Base-by-base conservation (phyloP, 805 yeast species). In the Zygotorulaspora chibaensis region DNA sequence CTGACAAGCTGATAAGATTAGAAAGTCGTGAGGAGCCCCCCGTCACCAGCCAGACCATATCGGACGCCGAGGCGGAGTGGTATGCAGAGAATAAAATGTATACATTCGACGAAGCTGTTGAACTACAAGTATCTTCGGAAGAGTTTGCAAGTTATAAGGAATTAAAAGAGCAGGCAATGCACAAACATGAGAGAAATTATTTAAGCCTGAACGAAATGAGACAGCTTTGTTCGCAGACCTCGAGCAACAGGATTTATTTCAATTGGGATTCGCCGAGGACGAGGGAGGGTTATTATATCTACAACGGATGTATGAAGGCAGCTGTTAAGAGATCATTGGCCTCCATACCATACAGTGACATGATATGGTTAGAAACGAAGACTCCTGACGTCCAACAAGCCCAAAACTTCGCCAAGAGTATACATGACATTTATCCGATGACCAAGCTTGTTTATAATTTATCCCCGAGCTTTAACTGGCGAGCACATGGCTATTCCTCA, bases 231-330 rank as follows among this genome's bases (percentile, higher is more conserved):
- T 43, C 59, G 45, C 48, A 59, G 44, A 42, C 67, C 49, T 62
- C 62, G 15, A 69, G 51, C 49, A 4, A 68, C 58, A 7, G 59
- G n/a, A n/a, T 77, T 12, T 59, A 55, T 51, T 80, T 79, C 47
- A 76, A 79, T 57, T 77, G 82, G 82, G 83, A 80, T 47, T 74
- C 77, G 4, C 80, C 83, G 38, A 69, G 79, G 44, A 77, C 83
- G 6, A 66, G 72, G 40, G 83, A 79, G 50, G 85, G 85, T 2
- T 75, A 75, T 57, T 75, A 75, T 55, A 69, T 74, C 52, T 72
- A 71, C 48, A 61, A 70, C 45, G 65, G 75, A 1, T 76, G 83
- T 16, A 68, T 77, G 54, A 79, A 74, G 34, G 72, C 73, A 17
- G 84, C 84, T 2, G 63, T 80, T 35, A 72, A 75, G 54, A 69